Evolutionary conservation across 306 rosid genomes (phyloP).

Genomic region (Sicyos baderoa): DNA sequence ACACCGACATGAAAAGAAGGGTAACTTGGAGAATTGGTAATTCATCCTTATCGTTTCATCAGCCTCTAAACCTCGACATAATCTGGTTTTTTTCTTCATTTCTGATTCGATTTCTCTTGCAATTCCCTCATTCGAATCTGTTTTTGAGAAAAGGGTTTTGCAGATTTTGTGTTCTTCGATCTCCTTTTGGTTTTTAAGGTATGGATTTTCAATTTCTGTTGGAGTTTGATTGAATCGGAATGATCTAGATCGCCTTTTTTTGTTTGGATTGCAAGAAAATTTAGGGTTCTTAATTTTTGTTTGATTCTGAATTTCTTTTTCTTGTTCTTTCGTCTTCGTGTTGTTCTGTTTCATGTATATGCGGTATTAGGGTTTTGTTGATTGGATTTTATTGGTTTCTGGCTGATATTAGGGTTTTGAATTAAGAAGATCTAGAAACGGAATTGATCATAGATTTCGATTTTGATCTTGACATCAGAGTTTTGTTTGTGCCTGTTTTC

Average conservation of each 20-base stretch:
- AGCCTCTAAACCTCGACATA: background rate
- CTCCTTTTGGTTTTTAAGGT: background rate
- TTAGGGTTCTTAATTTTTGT: background rate
- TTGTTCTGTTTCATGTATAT: background rate
- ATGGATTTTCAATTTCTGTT: background rate
- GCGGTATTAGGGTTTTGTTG: background rate
- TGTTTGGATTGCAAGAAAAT: background rate
- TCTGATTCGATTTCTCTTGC: background rate
- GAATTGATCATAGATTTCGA: background rate
- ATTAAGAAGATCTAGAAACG: background rate
- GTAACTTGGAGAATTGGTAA: background rate
- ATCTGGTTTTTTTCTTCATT: background rate
- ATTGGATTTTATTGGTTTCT: background rate
- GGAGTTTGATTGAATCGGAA: background rate
- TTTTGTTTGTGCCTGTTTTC: background rate
- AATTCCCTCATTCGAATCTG: background rate
- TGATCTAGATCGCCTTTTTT: background rate
- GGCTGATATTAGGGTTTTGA: background rate
- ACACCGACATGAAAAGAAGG: slow-evolving; percentile 15
- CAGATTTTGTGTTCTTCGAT: background rate
- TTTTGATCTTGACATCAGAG: background rate
- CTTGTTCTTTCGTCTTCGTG: slow-evolving; percentile 3
- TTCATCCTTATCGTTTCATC: background rate
- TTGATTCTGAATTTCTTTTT: background rate
- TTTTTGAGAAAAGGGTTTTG: background rate